Evolutionary conservation across 2,329 filamentous ascomycete genomes (phyloP), one percentile per base, ranked within the genome.

Genomic region (Fusarium circinatum): DNA sequence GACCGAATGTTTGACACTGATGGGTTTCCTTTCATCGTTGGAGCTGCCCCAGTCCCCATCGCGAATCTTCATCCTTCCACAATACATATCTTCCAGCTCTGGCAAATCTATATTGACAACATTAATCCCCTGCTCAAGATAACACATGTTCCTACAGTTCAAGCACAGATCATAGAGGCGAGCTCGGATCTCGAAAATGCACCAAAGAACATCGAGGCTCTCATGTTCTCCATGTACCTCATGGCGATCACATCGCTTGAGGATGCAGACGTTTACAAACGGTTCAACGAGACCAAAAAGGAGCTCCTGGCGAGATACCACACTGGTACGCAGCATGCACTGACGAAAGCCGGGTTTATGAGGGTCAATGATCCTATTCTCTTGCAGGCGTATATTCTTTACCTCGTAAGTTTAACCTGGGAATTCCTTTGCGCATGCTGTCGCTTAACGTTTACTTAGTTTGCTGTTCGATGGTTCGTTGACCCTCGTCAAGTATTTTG

Each of bases 101-200:
- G 92, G 91, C 91, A 93, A 80, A 86, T 89, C 22, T 94, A 92
- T 77, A 86, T 93, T 47, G 88, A 90, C 71, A 93, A 93, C 75
- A 89, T 93, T 74, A 90, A 93, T 74, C 90, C 91, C 0, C 79
- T 94, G 11, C 84, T 93, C 52, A 93, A 93, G 76, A 85, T 93
- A 63, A 91, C 89, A 0, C 92, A 94, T 76, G 88, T 89, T 0
- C 90, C 91, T 2, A 92, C 87, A 3, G 82, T 93, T 2, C 91
- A 93, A 78, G 84, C 83, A n/a, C 87, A 87, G 59, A 87, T 94
- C 44, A 88, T 93, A 57, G 89, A 91, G 65, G 90, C 90, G 13
- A 87, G 87, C 41, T 86, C 87, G 7, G 85, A 90, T 59, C 78
- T 90, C 10, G 82, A 85, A 34, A 88, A 86, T 70, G 86, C 91